Conservation (phyloP, 805 yeast species). For the Candida cerambycidarum region DNA sequence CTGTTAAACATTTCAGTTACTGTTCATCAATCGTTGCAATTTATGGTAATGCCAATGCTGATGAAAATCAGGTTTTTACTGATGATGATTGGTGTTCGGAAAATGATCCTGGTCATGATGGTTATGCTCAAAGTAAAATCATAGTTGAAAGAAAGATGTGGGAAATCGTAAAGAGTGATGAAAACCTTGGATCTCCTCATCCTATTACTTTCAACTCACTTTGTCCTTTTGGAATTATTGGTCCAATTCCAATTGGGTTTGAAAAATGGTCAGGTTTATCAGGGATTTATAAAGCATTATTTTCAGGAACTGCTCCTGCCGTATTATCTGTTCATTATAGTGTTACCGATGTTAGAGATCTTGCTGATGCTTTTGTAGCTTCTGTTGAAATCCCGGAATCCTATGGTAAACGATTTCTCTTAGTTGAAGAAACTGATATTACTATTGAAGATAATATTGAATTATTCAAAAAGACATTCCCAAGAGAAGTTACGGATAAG, state of each 20-base stretch:
- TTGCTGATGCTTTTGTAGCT: constrained; percentile 8
- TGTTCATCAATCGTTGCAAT: constrained; percentile 8
- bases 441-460: not conserved
- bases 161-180: constrained; percentile 13
- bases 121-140: constrained; percentile 11
- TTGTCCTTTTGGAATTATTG: constrained; percentile 10
- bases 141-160: constrained; percentile 11
- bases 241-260: constrained; percentile 11
- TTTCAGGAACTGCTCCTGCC: not conserved
- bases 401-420: constrained; percentile 9
- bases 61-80: constrained; percentile 1
- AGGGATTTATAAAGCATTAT: not conserved
- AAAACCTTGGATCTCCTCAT: constrained; percentile 1
- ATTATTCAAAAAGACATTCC: constrained; percentile 2
- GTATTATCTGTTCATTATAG: not conserved
- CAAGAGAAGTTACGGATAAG: constrained; percentile 4
- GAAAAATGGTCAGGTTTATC: constrained; percentile 3
- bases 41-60: not conserved
- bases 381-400: constrained; percentile 2
- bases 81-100: constrained; percentile 5
- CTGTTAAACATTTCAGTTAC: constrained; percentile 9
- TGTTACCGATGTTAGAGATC: constrained; percentile 11
- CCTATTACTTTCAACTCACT: constrained; percentile 7
- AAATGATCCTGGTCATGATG: constrained; percentile 5
- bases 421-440: not conserved